A percentile compares a stretch with the other conserved stretches of the same genome.
Conservation (phyloP, 148 eudicot species). For the Bassia scoparia region DNA sequence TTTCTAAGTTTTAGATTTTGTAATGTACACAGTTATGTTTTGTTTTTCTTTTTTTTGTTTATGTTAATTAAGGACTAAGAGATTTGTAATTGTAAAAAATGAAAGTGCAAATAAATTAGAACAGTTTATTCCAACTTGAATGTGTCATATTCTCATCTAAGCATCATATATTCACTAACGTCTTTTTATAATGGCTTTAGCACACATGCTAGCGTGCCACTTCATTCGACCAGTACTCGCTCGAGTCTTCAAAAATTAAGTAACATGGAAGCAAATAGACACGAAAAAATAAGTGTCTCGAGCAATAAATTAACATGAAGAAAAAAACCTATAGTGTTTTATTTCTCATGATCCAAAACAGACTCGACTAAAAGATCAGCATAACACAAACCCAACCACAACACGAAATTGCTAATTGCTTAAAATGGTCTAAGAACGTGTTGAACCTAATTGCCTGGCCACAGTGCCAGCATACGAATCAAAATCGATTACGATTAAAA, state of each 20-base stretch:
- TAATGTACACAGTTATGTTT: neutral
- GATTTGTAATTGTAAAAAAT: slow-evolving; percentile 31
- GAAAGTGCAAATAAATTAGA: slow-evolving; percentile 20
- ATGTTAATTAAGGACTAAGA: neutral
- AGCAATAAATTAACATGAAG: too few relatives aligned
- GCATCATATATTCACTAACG: neutral
- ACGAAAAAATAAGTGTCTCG: neutral
- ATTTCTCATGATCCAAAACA: neutral
- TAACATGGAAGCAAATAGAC: neutral
- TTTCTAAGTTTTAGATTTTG: neutral
- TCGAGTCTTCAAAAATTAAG: neutral
- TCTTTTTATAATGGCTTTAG: neutral
- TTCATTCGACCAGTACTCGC: neutral
- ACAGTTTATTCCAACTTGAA: neutral
- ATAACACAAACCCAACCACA: neutral
- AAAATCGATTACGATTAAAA: neutral
- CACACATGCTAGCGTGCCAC: too few relatives aligned
- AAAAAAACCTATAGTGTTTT: neutral
- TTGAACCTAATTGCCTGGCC: neutral
- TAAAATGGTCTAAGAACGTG: neutral
- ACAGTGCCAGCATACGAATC: neutral
- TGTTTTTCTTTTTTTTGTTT: neutral
- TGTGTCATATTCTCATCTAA: neutral
- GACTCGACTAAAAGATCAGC: neutral
- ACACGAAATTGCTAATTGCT: neutral